Evolutionary conservation across 2,329 filamentous ascomycete genomes (phyloP), one percentile per base, ranked within the genome.

Genomic region (Dothiorella sarmentorum): DNA sequence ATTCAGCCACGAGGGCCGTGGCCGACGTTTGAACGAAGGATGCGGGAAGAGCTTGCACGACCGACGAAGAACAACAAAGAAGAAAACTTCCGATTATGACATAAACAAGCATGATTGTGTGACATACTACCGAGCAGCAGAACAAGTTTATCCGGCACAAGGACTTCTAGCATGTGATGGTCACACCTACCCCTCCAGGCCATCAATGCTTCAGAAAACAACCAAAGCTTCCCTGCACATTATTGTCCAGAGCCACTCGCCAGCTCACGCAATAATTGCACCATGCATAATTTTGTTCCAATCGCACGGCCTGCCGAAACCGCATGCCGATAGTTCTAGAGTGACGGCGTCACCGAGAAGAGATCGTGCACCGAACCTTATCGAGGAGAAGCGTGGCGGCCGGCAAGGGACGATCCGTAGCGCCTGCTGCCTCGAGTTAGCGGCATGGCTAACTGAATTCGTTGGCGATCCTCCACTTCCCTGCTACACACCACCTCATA

Each of bases 391-490:
- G 33, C 27, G 22, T 27, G 22, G 35, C 35, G 49, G 40, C 7
- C 24, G n/a, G 22, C 10, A 53, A 29, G 35, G 49, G 49, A 29
- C 35, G 49, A 53, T 53, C 49, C 35, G 49, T 27, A 18, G 49
- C 49, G 49, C 49, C 49, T 53, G 49, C 49, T 53, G 49, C 24
- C 35, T 40, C 24, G 7, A 24, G 49, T 24, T 53, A 53, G 49
- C 49, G 33, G n/a, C 33, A 15, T 53, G 35, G 33, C 9, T 40
- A 29, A 40, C 15, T 40, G 33, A 35, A 20, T 35, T 29, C 35
- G 15, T 38, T 38, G 49, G 49, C 49, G 49, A 53, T 53, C 49
- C 40, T 27, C 49, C 49, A 35, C 49, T 24, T 53, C 29, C 47
- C 31, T 20, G 47, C 20, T 20, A 24, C 33, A 22, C 35, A 18